phyloP scores from a whole-genome alignment of 805 yeast genomes.

The Diddensiella caesifluorescens region DNA sequence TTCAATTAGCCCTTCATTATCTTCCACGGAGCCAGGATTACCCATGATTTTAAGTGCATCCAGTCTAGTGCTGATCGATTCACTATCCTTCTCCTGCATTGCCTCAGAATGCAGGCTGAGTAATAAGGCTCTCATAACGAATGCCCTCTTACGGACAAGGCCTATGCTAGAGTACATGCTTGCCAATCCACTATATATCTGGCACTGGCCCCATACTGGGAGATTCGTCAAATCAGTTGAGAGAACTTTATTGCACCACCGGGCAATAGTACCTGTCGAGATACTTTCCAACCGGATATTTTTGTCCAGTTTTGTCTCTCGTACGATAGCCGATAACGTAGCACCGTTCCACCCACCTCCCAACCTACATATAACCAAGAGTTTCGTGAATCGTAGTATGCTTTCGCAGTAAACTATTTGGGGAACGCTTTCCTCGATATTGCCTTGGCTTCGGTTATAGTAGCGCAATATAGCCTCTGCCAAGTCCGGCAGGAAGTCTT shows the following conservation, averaged over 20 bases:
- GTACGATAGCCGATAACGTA: constrained; percentile 43
- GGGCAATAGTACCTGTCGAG: constrained; percentile 41
- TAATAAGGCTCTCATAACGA: constrained; percentile 62
- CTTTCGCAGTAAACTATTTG: constrained; percentile 73
- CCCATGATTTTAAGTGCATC: background rate
- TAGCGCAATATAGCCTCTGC: constrained; percentile 31
- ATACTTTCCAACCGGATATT: constrained; percentile 23
- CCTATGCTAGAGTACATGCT: constrained; percentile 57
- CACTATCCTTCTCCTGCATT: background rate
- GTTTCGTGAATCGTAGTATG: constrained; percentile 55
- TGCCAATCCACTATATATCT: constrained; percentile 62
- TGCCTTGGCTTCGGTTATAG: constrained; percentile 48
- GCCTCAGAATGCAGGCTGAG: constrained; percentile 33
- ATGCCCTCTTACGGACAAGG: constrained; percentile 60
- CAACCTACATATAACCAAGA: constrained; percentile 49
- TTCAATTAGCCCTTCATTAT: constrained; percentile 19
- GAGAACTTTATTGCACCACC: constrained; percentile 44
- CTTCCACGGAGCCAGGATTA: background rate
- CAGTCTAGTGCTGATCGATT: too few relatives aligned
- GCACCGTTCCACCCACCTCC: constrained; percentile 44
- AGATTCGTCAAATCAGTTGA: constrained; percentile 42
- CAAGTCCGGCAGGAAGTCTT: constrained; percentile 24
- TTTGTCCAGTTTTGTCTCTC: constrained; percentile 30
- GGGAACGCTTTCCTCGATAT: constrained; percentile 73
- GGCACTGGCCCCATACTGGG: constrained; percentile 49